Percentiles rank a stretch among this genome's conserved stretches.
phyloP scores from a whole-genome alignment of 495 filamentous ascomycete genomes.

The Penicillium canariense region DNA sequence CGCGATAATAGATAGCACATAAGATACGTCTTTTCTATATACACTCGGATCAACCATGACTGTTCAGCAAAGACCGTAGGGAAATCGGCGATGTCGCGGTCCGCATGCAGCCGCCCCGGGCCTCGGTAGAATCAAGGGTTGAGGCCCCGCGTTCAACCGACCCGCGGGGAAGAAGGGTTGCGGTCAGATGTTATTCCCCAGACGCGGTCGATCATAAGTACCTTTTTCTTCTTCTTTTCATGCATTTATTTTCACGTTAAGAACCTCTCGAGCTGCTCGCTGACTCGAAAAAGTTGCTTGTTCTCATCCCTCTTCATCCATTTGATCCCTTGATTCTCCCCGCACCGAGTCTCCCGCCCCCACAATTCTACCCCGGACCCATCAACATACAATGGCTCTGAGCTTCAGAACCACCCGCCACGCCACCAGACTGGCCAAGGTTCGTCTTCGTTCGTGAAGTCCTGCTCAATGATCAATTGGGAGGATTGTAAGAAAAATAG shows the following conservation, averaged over 20 bases:
- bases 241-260: constrained; percentile 4
- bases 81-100: constrained; percentile 10
- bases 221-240: constrained; percentile 5
- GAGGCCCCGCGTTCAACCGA: constrained; percentile 39
- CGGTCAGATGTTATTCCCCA: constrained; percentile 6
- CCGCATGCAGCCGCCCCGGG: constrained; percentile 31
- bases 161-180: too few relatives aligned
- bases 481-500: background rate
- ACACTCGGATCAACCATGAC: background rate
- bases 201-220: constrained; percentile 16
- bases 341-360: constrained; percentile 21
- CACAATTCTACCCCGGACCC: constrained; percentile 26
- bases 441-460: constrained; percentile 11
- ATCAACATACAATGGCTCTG: constrained; percentile 29
- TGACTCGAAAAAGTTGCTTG: background rate
- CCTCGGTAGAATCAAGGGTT: constrained; percentile 23
- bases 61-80: background rate
- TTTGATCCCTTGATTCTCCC: constrained; percentile 10
- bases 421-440: constrained; percentile 39
- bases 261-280: background rate
- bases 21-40: too few relatives aligned
- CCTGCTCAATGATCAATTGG: background rate
- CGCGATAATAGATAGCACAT: too few relatives aligned
- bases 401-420: constrained; percentile 41
- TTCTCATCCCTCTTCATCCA: constrained; percentile 8